Percentiles rank a stretch among this genome's conserved stretches.
These are phyloP conservation scores for Galeopsis tetrahit DNA, from an alignment of 257 asterid genomes.

Conservation along the genomic window DNA sequence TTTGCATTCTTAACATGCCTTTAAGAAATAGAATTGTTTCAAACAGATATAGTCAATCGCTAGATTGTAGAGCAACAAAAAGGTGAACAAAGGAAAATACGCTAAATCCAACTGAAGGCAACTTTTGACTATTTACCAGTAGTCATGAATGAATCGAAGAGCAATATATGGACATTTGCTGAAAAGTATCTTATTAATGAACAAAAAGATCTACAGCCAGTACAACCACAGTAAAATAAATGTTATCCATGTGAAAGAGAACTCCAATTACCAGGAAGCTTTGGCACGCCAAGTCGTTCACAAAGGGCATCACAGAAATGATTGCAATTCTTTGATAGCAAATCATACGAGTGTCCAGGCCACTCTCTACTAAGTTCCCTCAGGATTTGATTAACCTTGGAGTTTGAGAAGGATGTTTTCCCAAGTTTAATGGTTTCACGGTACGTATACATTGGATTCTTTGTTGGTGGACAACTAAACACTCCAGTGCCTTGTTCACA, in stretches of 20 bases:
- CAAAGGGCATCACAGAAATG: constrained; percentile 95
- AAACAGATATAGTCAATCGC: background rate
- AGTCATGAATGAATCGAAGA: constrained; percentile 8
- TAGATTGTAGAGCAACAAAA: background rate
- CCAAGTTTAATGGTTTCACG: constrained; percentile 86
- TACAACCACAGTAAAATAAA: background rate
- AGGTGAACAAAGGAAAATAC: background rate
- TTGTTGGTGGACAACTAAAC: constrained; percentile 82
- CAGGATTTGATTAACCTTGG: constrained; percentile 83
- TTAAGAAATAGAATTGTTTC: background rate
- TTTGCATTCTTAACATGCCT: background rate
- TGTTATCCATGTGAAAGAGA: constrained; percentile 11
- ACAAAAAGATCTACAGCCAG: background rate
- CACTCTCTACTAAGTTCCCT: constrained; percentile 97
- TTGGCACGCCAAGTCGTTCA: constrained; percentile 91
- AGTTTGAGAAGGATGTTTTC: constrained; percentile 61
- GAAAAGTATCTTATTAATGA: background rate
- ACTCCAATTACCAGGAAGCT: constrained; percentile 81
- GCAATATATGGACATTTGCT: constrained; percentile 12
- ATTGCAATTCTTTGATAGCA: constrained; percentile 91
- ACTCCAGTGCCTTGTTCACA: constrained; percentile 98
- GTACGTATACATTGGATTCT: constrained; percentile 94
- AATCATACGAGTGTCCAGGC: constrained; percentile 92
- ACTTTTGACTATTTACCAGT: constrained; percentile 18
- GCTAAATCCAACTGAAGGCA: constrained; percentile 10